Conservation (phyloP, 805 yeast species). For the Candida chilensis region DNA sequence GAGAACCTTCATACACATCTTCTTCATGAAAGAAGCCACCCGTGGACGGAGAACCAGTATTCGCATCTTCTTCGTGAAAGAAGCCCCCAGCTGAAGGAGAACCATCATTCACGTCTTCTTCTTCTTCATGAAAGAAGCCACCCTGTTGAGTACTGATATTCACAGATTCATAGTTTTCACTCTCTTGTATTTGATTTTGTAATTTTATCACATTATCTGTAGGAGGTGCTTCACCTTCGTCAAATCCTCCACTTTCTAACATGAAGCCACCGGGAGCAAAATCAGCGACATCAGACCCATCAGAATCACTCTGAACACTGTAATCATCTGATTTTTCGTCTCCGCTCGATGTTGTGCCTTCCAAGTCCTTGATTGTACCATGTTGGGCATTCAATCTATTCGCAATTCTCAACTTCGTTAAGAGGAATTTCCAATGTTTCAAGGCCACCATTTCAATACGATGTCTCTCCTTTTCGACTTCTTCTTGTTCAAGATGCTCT, state of each 20-base stretch:
- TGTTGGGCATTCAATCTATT: slow-evolving; percentile 37
- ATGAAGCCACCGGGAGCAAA: neutral
- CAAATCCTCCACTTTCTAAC: slow-evolving; percentile 11
- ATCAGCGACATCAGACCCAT: slow-evolving; percentile 1
- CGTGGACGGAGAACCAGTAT: too few species aligned
- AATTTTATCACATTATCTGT: slow-evolving; percentile 2
- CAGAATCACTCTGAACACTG: slow-evolving; percentile 1
- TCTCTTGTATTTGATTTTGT: neutral
- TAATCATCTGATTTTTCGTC: slow-evolving; percentile 2
- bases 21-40: too few species aligned
- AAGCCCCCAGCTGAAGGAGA: too few species aligned
- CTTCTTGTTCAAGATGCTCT: slow-evolving; percentile 39
- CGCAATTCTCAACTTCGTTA: slow-evolving; percentile 39
- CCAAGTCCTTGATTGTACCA: slow-evolving; percentile 17
- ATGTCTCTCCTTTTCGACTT: slow-evolving; percentile 30
- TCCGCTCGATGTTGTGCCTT: slow-evolving; percentile 1
- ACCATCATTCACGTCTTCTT: slow-evolving; percentile 1
- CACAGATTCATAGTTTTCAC: too few species aligned
- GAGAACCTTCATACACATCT: too few species aligned
- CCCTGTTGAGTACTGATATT: too few species aligned
- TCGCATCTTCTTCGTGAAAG: too few species aligned
- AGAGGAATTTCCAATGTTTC: slow-evolving; percentile 42
- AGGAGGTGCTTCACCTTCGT: slow-evolving; percentile 3
- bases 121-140: too few species aligned
- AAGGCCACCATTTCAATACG: slow-evolving; percentile 40